Evolutionary conservation across 257 asterid species (phyloP).

Genomic region (Przewalskia tangutica): DNA sequence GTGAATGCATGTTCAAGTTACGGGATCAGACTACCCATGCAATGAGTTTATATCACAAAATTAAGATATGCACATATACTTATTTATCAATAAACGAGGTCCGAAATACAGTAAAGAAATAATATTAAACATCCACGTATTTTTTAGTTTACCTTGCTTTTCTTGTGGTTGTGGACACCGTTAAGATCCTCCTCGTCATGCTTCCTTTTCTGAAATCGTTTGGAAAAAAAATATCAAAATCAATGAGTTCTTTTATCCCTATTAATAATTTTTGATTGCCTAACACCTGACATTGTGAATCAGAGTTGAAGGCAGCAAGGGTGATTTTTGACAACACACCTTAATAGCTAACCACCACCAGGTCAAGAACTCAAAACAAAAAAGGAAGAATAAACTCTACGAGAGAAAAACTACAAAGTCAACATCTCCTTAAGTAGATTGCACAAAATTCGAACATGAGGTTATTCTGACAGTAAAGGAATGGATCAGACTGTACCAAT

Average conservation of each 20-base stretch:
- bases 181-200: constrained; percentile 47
- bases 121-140: background rate
- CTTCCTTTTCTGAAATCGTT: constrained; percentile 53
- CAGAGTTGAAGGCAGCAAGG: background rate
- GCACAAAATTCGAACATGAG: background rate
- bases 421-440: background rate
- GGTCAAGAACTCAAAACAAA: background rate
- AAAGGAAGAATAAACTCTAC: background rate
- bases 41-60: background rate
- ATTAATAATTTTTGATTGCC: background rate
- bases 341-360: background rate
- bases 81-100: background rate
- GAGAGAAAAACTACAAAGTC: background rate
- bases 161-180: constrained; percentile 54
- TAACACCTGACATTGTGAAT: background rate
- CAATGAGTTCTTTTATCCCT: background rate
- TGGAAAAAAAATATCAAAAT: background rate
- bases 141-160: constrained; percentile 46
- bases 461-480: background rate
- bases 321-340: background rate
- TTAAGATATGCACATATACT: background rate
- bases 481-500: background rate
- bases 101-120: background rate
- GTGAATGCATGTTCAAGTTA: background rate
- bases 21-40: background rate